phyloP scores from a whole-genome alignment of 2,329 filamentous ascomycete genomes.

The Scytalidium lignicola region DNA sequence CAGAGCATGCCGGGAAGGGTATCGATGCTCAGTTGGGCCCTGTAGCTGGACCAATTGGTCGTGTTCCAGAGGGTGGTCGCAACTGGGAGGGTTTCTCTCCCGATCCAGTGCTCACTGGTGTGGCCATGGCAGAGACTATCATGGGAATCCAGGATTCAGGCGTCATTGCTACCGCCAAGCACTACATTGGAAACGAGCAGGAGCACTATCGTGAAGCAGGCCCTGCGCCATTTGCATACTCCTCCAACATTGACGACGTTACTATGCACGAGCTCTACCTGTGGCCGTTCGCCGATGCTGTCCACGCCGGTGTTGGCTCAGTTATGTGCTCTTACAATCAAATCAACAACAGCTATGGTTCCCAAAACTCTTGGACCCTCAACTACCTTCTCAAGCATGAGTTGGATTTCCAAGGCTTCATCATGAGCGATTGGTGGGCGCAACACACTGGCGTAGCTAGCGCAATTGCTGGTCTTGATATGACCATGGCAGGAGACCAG shows the following conservation, averaged over 20 bases:
- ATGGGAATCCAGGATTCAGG: conserved; percentile 77
- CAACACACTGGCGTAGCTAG: conserved; percentile 65
- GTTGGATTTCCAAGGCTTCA: conserved; percentile 74
- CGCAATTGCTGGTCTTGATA: conserved; percentile 74
- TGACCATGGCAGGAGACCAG: conserved; percentile 83
- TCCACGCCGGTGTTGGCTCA: conserved; percentile 71
- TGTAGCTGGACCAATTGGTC: conserved; percentile 68
- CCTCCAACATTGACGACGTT: conserved; percentile 56
- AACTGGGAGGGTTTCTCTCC: conserved; percentile 65
- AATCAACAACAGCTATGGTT: conserved; percentile 73
- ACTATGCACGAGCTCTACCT: conserved; percentile 57
- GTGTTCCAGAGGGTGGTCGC: conserved; percentile 62
- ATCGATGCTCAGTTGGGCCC: conserved; percentile 67
- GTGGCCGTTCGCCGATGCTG: conserved; percentile 48
- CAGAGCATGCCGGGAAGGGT: conserved; percentile 69
- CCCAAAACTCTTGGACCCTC: conserved; percentile 70
- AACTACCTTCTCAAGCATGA: conserved; percentile 77
- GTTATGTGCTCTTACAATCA: conserved; percentile 83
- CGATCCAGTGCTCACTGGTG: conserved; percentile 71
- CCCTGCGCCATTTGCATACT: conserved; percentile 58
- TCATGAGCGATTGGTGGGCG: conserved; percentile 75
- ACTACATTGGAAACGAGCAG: conserved; percentile 45
- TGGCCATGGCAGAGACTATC: conserved; percentile 66
- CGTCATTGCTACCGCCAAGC: conserved; percentile 78
- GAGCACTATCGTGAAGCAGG: conserved; percentile 35